Evolutionary conservation across 2,329 filamentous ascomycete species (phyloP).

Genomic region (Colletotrichum chlorophyti): DNA sequence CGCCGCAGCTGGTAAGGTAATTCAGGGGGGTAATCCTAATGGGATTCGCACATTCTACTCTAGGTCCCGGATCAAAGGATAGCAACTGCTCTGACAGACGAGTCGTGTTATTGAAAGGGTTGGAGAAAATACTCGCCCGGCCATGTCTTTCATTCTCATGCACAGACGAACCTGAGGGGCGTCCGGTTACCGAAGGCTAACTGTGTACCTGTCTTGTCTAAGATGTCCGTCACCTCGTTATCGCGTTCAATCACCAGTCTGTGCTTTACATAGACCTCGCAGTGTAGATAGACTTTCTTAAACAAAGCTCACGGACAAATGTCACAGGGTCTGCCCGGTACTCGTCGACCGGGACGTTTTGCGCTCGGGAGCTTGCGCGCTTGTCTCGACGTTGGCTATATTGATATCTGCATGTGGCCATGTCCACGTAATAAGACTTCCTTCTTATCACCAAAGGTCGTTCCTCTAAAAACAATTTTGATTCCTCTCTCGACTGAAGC

Average conservation of each 20-base stretch:
- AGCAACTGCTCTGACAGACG: no score
- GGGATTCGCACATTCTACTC: no score
- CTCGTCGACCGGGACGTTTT: not conserved
- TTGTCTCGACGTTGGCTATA: not conserved
- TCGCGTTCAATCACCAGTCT: not conserved
- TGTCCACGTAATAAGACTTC: no score
- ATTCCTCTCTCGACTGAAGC: no score
- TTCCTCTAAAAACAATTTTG: no score
- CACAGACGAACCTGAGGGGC: not conserved
- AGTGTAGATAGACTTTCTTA: not conserved
- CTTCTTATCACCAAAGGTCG: no score
- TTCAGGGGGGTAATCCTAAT: no score
- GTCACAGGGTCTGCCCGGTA: not conserved
- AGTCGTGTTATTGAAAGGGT: not conserved
- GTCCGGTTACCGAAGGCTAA: not conserved
- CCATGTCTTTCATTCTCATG: not conserved
- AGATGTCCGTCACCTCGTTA: not conserved
- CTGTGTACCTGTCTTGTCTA: not conserved
- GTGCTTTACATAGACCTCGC: not conserved
- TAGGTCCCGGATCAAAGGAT: no score
- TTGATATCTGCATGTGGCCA: no score
- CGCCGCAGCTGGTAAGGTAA: no score
- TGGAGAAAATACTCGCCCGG: not conserved
- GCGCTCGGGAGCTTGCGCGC: not conserved
- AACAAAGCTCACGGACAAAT: not conserved